Evolutionary conservation across 163 green algal species (phyloP).

Genomic region (Chloromonas sp.): DNA sequence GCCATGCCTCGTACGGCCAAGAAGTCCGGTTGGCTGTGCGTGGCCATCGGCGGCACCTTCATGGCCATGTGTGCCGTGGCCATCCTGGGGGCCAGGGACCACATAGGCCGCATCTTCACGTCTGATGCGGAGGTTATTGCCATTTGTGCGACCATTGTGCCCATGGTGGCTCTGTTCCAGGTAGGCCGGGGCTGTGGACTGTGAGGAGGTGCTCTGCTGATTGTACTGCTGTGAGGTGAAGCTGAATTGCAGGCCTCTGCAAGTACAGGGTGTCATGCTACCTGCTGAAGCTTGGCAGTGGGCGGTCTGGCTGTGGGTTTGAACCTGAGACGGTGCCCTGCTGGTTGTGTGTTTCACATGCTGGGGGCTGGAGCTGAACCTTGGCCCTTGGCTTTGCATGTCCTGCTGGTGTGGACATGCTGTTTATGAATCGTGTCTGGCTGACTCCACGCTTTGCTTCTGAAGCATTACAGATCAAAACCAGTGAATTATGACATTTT

Average conservation of each 20-base stretch:
- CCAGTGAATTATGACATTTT: no score
- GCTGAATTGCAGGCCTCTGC: neutral
- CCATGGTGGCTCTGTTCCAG: constrained; percentile 26
- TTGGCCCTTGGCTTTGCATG: no score
- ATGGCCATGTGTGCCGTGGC: constrained; percentile 17
- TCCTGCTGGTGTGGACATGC: no score
- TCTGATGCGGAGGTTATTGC: constrained; percentile 9
- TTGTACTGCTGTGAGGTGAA: neutral
- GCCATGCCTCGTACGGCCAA: constrained; percentile 7
- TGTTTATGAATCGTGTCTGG: no score
- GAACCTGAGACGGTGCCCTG: neutral
- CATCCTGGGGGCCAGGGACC: neutral
- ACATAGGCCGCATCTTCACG: constrained; percentile 20
- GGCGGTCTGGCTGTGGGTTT: neutral
- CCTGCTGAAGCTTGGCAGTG: no score
- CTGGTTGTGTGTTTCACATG: no score
- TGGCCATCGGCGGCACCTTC: constrained; percentile 22
- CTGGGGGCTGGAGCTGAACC: no score
- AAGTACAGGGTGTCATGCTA: no score
- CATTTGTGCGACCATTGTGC: constrained; percentile 9
- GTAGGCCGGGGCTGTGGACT: neutral
- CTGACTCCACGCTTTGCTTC: no score
- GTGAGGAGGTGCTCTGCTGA: neutral
- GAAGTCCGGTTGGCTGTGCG: constrained; percentile 9
- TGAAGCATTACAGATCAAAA: no score